These are phyloP conservation scores for Irpex rosettiformis DNA, from an alignment of 1,284 basidiomycete species.

Conservation along the genomic window DNA sequence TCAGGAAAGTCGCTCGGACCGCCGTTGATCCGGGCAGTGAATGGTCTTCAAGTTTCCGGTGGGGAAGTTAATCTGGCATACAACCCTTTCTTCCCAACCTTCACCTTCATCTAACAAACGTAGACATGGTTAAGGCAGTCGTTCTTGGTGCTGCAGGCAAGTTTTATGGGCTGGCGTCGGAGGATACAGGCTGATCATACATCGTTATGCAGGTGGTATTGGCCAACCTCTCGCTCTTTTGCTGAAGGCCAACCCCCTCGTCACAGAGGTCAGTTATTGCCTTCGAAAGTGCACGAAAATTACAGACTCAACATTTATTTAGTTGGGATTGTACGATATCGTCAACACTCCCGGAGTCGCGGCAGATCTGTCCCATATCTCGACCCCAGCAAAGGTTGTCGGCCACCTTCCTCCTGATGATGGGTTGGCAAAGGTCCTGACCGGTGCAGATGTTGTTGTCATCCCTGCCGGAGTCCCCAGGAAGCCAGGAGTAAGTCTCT, in stretches of 20 bases:
- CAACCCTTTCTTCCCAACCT: slow-evolving; percentile 5
- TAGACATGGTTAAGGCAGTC: slow-evolving; percentile 80
- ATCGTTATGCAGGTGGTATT: slow-evolving; percentile 63
- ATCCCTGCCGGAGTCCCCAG: slow-evolving; percentile 98
- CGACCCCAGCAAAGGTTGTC: slow-evolving; percentile 74
- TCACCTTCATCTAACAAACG: slow-evolving; percentile 3
- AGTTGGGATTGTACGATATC: slow-evolving; percentile 94
- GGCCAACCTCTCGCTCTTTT: slow-evolving; percentile 92
- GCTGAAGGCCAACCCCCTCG: slow-evolving; percentile 80
- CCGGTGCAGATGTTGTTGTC: slow-evolving; percentile 86
- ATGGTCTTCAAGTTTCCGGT: too few relatives aligned
- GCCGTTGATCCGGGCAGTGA: background rate
- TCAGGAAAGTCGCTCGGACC: background rate
- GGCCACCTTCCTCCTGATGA: slow-evolving; percentile 74
- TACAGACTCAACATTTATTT: slow-evolving; percentile 3
- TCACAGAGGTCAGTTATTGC: slow-evolving; percentile 60
- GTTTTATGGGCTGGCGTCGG: background rate
- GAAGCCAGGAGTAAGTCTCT: slow-evolving; percentile 80
- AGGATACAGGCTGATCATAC: slow-evolving; percentile 4
- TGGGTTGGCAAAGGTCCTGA: slow-evolving; percentile 81
- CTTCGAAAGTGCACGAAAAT: background rate
- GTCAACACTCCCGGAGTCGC: slow-evolving; percentile 96
- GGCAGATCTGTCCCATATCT: slow-evolving; percentile 89
- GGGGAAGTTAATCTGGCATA: too few relatives aligned
- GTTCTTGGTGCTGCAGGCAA: slow-evolving; percentile 90